Evolutionary conservation across 306 rosid species (phyloP), one percentile per base, ranked within the genome.

Genomic region (Canavalia gladiata): DNA sequence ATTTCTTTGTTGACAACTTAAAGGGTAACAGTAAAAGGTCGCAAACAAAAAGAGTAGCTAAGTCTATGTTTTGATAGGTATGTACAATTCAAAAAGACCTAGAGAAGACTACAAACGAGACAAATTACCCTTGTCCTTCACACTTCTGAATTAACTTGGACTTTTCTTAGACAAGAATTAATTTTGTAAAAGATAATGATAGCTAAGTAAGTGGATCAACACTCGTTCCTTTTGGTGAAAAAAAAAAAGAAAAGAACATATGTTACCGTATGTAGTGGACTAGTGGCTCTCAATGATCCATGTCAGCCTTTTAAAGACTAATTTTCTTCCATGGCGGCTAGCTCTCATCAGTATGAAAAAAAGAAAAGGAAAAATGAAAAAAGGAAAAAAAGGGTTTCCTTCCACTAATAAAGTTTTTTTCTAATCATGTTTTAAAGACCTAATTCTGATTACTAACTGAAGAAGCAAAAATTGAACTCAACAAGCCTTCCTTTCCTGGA

Each of bases 11-110:
- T 72, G 74, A 67, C 72, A 72, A 75, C 29, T 68, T 18, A 18
- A 18, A 82, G 80, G 73, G 69, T 72, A 81, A 80, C 46, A 73
- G 84, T 63, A 84, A 71, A 70, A 13, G 75, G 75, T 47, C 30
- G 45, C 30, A 30, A 70, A 49, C 59, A 66, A 62, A 18, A 54
- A 68, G 52, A 73, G 72, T 54, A 68, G 60, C 33, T 45, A 47
- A 30, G 58, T 5, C 74, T 65, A 75, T 31, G 70, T 51, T 43
- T 60, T 18, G 42, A 68, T 51, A 82, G 85, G 83, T 51, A 5
- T 82, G 54, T 31, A 82, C 79, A 33, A 76, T 68, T 7, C 56
- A 83, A 8, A 63, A 42, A 74, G 85, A 86, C 89, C 82, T 63
- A 55, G 73, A 13, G 10, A 81, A 30, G 76, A 78, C 86, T 37